Evolutionary conservation across 495 filamentous ascomycete genomes (phyloP).

Genomic region (Penicillium paxilli): DNA sequence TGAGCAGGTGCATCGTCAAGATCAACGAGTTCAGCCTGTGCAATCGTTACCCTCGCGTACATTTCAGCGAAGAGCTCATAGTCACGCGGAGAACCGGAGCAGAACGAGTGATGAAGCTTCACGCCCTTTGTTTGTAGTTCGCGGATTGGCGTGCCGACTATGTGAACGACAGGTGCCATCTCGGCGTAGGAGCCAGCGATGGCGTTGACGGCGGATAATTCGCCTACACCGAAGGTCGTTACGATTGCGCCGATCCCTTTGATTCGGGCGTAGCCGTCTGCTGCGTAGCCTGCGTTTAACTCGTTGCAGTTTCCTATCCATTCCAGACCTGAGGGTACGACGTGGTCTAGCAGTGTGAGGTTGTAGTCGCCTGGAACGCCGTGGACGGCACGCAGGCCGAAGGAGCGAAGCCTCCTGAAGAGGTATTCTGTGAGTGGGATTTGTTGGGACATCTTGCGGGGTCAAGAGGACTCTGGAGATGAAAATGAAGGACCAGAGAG

Average conservation of each 20-base stretch:
- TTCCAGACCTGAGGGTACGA: constrained; percentile 56
- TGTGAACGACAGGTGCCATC: constrained; percentile 71
- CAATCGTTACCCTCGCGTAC: constrained; percentile 31
- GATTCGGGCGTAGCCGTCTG: constrained; percentile 73
- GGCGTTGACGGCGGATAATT: constrained; percentile 69
- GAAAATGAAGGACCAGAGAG: not conserved
- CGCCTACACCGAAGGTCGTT: constrained; percentile 76
- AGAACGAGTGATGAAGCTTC: constrained; percentile 9
- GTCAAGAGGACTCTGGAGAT: not conserved
- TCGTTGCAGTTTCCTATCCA: constrained; percentile 79
- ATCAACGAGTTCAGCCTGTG: constrained; percentile 32
- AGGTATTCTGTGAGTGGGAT: constrained; percentile 12
- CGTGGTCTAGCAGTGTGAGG: constrained; percentile 63
- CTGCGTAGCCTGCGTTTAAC: constrained; percentile 74
- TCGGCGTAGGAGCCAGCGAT: constrained; percentile 70
- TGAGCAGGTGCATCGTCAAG: constrained; percentile 22
- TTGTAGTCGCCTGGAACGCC: constrained; percentile 64
- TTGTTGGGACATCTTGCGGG: not conserved
- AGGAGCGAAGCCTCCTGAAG: constrained; percentile 7
- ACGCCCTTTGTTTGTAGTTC: not conserved
- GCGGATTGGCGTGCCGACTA: constrained; percentile 57
- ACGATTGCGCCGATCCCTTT: constrained; percentile 68
- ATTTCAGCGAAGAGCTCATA: constrained; percentile 6
- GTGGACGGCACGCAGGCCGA: constrained; percentile 1
- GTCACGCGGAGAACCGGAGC: not conserved